These are phyloP conservation scores for Fonsecaea multimorphosa DNA, from an alignment of 2,329 filamentous ascomycete species.

Conservation along the genomic window DNA sequence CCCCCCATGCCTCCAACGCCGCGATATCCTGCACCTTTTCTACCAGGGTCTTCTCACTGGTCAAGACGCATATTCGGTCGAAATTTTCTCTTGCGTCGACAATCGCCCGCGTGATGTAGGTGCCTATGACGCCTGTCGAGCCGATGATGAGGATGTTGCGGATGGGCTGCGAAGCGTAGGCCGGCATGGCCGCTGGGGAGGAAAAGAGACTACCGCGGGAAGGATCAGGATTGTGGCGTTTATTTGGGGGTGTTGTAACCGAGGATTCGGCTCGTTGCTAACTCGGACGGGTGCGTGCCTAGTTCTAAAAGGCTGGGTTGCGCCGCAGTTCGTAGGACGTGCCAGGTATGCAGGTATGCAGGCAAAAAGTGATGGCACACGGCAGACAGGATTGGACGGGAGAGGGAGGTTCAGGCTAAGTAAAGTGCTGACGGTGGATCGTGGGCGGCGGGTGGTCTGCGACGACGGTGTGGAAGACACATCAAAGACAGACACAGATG, in stretches of 20 bases:
- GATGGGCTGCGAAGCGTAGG: conserved; percentile 30
- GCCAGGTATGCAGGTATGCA: neutral
- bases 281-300: neutral
- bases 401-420: conserved; percentile 14
- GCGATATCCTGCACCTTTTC: conserved; percentile 59
- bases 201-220: neutral
- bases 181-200: conserved; percentile 31
- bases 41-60: conserved; percentile 59
- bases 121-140: conserved; percentile 60
- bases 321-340: neutral
- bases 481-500: conserved; percentile 8
- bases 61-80: conserved; percentile 62
- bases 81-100: conserved; percentile 54
- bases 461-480: conserved; percentile 19
- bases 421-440: conserved; percentile 35
- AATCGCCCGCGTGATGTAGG: conserved; percentile 59
- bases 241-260: conserved; percentile 8
- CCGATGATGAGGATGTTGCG: conserved; percentile 60
- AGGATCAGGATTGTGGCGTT: conserved; percentile 18
- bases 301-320: neutral
- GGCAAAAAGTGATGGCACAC: neutral
- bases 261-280: neutral
- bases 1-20: conserved; percentile 53
- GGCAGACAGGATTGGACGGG: conserved; percentile 6
- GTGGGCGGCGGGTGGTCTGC: conserved; percentile 22